phyloP scores from a whole-genome alignment of 495 filamentous ascomycete species.

The Annulohypoxylon moriforme region DNA sequence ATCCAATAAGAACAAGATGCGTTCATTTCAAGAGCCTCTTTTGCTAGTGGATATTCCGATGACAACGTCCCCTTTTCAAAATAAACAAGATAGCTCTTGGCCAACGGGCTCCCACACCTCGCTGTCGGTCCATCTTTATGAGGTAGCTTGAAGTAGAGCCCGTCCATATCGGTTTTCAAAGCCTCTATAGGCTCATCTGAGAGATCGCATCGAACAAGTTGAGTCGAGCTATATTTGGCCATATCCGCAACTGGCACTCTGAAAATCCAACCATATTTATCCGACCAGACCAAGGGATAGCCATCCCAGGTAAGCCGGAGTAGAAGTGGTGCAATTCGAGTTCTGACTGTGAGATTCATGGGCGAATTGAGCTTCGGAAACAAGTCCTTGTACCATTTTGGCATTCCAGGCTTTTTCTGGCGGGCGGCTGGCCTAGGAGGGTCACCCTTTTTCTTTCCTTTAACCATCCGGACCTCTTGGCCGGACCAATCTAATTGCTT shows the following conservation, averaged over 20 bases:
- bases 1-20: slow-evolving; percentile 99
- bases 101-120: slow-evolving; percentile 84
- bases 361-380: slow-evolving; percentile 70
- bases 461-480: slow-evolving; percentile 89
- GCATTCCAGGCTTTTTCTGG: slow-evolving; percentile 95
- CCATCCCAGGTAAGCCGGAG: slow-evolving; percentile 90
- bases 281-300: slow-evolving; percentile 90
- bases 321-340: slow-evolving; percentile 86
- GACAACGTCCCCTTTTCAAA: slow-evolving; percentile 90
- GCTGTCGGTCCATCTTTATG: slow-evolving; percentile 93
- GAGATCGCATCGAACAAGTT: slow-evolving; percentile 79
- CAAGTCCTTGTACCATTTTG: slow-evolving; percentile 94
- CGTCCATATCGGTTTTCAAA: slow-evolving; percentile 72
- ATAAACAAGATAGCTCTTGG: slow-evolving; percentile 88
- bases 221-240: slow-evolving; percentile 72
- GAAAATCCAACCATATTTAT: slow-evolving; percentile 93
- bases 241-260: slow-evolving; percentile 73
- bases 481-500: slow-evolving; percentile 94
- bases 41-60: slow-evolving; percentile 88
- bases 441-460: slow-evolving; percentile 86
- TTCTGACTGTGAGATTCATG: slow-evolving; percentile 86
- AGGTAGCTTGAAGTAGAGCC: slow-evolving; percentile 90
- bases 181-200: slow-evolving; percentile 72
- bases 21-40: slow-evolving; percentile 97
- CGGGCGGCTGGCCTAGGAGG: slow-evolving; percentile 79